phyloP scores from a whole-genome alignment of 106 monocot genomes.

The Posidonia australis region DNA sequence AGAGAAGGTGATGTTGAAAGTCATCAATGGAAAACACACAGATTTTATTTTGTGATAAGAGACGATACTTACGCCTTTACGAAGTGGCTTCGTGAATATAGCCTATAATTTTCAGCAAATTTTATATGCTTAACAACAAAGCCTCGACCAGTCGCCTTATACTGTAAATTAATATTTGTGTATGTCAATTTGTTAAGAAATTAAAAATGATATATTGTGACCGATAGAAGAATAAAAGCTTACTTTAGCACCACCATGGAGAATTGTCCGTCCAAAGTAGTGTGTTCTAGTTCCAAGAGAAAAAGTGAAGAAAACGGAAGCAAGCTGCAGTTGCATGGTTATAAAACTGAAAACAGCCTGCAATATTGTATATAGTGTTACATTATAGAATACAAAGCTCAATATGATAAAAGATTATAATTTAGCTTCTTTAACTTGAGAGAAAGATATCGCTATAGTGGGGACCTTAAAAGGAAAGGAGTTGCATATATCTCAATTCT shows the following conservation, averaged over 20 bases:
- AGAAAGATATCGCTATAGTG: no score
- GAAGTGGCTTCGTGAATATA: slow-evolving; percentile 92
- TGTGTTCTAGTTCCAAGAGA: slow-evolving; percentile 96
- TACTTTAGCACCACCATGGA: slow-evolving; percentile 97
- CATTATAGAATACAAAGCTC: background rate
- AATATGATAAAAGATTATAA: background rate
- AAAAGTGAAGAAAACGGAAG: slow-evolving; percentile 92
- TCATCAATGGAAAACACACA: background rate
- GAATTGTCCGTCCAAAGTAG: slow-evolving; percentile 95
- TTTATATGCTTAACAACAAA: slow-evolving; percentile 92
- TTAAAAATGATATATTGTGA: background rate
- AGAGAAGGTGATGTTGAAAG: background rate
- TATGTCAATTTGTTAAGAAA: slow-evolving; percentile 1
- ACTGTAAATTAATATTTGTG: slow-evolving; percentile 31
- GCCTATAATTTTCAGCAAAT: slow-evolving; percentile 89
- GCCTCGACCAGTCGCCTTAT: slow-evolving; percentile 93
- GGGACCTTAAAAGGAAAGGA: no score
- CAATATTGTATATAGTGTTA: slow-evolving; percentile 7
- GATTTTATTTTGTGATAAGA: background rate
- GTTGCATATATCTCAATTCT: no score
- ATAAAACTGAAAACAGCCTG: slow-evolving; percentile 94
- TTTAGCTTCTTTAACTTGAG: background rate
- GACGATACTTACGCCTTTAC: slow-evolving; percentile 73
- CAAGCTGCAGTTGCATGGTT: slow-evolving; percentile 89
- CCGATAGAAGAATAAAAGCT: background rate